phyloP scores from a whole-genome alignment of 345 rosid species.

The Eucalyptus polybractea region DNA sequence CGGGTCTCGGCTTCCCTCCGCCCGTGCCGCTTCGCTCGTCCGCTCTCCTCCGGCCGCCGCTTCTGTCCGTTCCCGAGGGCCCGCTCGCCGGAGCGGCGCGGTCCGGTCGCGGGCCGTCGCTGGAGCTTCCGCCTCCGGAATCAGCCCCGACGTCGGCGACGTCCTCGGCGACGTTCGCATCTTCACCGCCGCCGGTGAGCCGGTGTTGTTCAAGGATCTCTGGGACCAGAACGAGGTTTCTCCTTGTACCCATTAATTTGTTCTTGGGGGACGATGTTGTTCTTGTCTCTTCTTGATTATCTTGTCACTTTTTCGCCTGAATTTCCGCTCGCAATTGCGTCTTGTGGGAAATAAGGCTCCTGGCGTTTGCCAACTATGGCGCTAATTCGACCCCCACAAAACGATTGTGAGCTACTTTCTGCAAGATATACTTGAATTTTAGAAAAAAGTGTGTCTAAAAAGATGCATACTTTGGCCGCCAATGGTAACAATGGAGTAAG shows the following conservation, averaged over 20 bases:
- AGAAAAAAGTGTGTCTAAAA: background rate
- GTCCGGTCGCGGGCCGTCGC: background rate
- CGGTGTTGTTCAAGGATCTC: slow-evolving; percentile 54
- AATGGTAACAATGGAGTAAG: background rate
- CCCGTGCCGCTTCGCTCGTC: background rate
- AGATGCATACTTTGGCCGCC: background rate
- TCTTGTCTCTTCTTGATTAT: background rate
- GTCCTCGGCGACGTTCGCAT: slow-evolving; percentile 48
- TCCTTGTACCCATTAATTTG: background rate
- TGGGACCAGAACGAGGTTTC: slow-evolving; percentile 81
- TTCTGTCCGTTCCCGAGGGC: background rate
- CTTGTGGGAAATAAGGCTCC: background rate
- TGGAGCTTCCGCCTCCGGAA: slow-evolving; percentile 26
- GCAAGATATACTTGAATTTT: background rate
- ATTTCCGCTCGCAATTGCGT: background rate
- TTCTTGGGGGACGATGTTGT: background rate
- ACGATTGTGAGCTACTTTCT: background rate
- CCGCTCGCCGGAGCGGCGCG: background rate
- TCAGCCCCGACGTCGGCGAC: slow-evolving; percentile 18
- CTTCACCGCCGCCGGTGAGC: slow-evolving; percentile 52
- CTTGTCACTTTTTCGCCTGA: background rate
- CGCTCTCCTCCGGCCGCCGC: background rate
- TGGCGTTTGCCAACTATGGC: background rate
- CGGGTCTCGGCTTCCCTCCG: background rate
- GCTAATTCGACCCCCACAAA: background rate